Base-by-base conservation (phyloP, 1,284 basidiomycete species). In the Stereum hirsutum region DNA sequence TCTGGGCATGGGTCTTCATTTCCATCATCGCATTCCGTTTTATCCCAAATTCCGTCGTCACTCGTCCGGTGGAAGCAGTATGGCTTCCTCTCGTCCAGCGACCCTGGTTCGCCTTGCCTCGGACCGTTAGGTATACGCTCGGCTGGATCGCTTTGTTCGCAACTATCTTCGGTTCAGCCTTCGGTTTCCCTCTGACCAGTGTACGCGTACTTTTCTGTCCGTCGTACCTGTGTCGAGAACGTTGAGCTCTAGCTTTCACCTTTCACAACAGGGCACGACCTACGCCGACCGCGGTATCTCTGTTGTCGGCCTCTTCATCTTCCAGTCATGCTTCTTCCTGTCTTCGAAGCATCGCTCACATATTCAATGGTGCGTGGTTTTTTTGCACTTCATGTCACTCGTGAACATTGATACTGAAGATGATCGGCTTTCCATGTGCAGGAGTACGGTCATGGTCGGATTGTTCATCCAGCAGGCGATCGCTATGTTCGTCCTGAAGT, bases 401-500 rank as follows among this genome's bases (percentile, higher is more conserved):
- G 33, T n/a, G 12, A 31, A 12, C 6, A 11, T 31, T n/a, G 28
- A 8, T 8, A 30, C 28, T 30, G n/a, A 30, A 30, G n/a, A 8
- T 30, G 28, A 30, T 30, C 28, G 10, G 28, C 8, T 30, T 30
- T 30, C 10, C n/a, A 30, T n/a, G n/a, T 15, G 31, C 39, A 85
- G 82, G 85, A 80, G 78, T 15, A 90, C 88, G 8, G 75, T 91
- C 51, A 79, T 91, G 46, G 81, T 89, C 37, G 89, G 89, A 12
- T 67, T 92, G n/a, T 81, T 89, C 62, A 56, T 83, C 39, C 89
- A 93, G 56, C 89, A 92, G 63, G 75, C 69, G 12, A 76, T 92
- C 44, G 90, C 89, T 2, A 71, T 93, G 43, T 90, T 93, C 57
- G 89, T 92, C 32, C 72, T 93, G 53, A 90, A 90, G 64, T 76